These are phyloP conservation scores for Beauveria varroae DNA, from an alignment of 2,329 filamentous ascomycete genomes.

Conservation along the genomic window DNA sequence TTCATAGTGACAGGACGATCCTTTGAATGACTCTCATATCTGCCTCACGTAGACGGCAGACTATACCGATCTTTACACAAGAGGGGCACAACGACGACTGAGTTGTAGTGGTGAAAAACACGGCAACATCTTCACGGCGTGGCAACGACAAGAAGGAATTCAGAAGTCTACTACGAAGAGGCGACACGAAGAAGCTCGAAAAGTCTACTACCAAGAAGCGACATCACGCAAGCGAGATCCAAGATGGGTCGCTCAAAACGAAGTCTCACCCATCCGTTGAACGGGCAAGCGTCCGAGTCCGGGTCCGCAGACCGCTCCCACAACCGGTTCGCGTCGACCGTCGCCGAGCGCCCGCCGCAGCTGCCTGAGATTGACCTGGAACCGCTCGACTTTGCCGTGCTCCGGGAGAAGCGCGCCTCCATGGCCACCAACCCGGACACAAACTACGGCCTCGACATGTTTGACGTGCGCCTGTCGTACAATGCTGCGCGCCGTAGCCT, in stretches of 20 bases:
- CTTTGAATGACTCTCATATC: neutral
- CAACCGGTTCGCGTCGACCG: neutral
- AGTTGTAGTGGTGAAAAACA: neutral
- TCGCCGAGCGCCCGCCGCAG: slow-evolving; percentile 2
- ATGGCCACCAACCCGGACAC: slow-evolving; percentile 4
- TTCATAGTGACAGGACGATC: neutral
- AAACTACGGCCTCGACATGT: slow-evolving; percentile 7
- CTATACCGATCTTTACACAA: neutral
- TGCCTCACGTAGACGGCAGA: neutral
- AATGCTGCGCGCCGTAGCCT: slow-evolving; percentile 9
- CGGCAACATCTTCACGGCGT: neutral
- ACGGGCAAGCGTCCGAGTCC: neutral
- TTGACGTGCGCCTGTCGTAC: slow-evolving; percentile 9
- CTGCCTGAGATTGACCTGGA: slow-evolving; percentile 10
- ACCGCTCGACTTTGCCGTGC: slow-evolving; percentile 9
- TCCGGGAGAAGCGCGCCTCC: slow-evolving; percentile 8
- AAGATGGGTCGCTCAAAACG: slow-evolving; percentile 7
- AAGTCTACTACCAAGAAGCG: neutral
- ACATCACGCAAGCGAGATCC: neutral
- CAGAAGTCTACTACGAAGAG: neutral
- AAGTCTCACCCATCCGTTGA: slow-evolving; percentile 3
- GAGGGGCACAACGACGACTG: neutral
- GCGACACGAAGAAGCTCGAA: neutral
- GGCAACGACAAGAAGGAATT: neutral
- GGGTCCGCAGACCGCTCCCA: neutral